Conservation (phyloP, 176 grass and related monocot genomes). For the Paspalum vaginatum region DNA sequence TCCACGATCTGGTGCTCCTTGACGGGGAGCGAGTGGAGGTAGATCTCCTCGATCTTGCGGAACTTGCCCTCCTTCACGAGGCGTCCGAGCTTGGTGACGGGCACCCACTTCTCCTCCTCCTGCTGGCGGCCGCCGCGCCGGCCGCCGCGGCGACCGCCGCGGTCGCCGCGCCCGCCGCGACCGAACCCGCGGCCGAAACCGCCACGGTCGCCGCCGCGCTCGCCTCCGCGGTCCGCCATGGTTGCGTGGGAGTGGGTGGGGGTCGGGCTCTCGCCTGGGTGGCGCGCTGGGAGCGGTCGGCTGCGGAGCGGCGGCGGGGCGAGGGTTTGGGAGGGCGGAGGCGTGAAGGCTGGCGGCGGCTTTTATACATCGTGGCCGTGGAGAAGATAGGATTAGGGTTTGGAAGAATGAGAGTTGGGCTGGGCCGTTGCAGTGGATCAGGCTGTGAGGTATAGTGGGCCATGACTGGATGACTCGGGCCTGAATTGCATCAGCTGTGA, state of each 20-base stretch:
- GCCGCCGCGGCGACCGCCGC: slow-evolving; percentile 55
- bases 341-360: not conserved
- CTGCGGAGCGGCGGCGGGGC: slow-evolving; percentile 1
- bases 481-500: not conserved
- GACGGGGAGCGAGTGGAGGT: slow-evolving; percentile 84
- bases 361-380: not conserved
- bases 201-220: slow-evolving; percentile 44
- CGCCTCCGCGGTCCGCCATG: slow-evolving; percentile 70
- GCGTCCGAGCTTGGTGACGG: slow-evolving; percentile 83
- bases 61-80: slow-evolving; percentile 68
- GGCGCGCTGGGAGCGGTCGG: not conserved
- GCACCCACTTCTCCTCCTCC: slow-evolving; percentile 97
- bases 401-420: not conserved
- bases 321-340: not conserved
- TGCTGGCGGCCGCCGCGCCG: slow-evolving; percentile 47
- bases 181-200: slow-evolving; percentile 73
- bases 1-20: slow-evolving; percentile 95
- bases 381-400: slow-evolving; percentile 46
- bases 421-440: not conserved
- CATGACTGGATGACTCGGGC: not conserved
- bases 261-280: not conserved
- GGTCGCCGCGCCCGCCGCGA: slow-evolving; percentile 57
- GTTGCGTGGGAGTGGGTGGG: too few relatives aligned
- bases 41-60: slow-evolving; percentile 72
- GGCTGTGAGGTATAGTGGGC: not conserved